phyloP scores from a whole-genome alignment of 331 rosid genomes.

The Stylosanthes scabra region DNA sequence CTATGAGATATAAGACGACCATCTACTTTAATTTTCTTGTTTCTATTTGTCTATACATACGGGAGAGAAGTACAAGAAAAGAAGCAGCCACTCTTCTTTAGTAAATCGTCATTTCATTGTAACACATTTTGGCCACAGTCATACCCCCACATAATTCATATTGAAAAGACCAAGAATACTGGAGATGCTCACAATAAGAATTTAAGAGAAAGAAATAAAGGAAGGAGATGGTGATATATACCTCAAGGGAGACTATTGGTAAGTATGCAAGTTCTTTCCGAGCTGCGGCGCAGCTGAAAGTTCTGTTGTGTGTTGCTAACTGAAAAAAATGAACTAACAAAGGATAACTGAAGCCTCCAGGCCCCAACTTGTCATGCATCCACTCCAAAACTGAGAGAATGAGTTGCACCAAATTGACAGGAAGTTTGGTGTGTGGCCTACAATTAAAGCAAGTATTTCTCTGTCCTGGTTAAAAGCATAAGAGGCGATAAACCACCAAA shows the following conservation, averaged over 20 bases:
- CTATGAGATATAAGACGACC: background rate
- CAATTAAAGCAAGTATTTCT: slow-evolving; percentile 39
- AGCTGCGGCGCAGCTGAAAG: slow-evolving; percentile 73
- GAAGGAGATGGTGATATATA: slow-evolving; percentile 42
- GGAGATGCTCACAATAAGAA: background rate
- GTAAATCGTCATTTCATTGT: slow-evolving; percentile 3
- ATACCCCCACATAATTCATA: slow-evolving; percentile 23
- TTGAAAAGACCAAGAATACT: slow-evolving; percentile 23
- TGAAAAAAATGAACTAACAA: slow-evolving; percentile 57
- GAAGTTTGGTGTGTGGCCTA: slow-evolving; percentile 83
- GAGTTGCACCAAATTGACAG: slow-evolving; percentile 59
- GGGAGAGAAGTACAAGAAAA: slow-evolving; percentile 14
- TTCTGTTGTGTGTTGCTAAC: slow-evolving; percentile 67
- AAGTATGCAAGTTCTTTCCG: slow-evolving; percentile 70
- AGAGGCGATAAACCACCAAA: slow-evolving; percentile 22
- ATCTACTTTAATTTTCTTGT: background rate
- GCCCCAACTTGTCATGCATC: slow-evolving; percentile 58
- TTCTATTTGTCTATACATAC: background rate
- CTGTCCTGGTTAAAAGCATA: slow-evolving; percentile 40
- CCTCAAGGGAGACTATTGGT: slow-evolving; percentile 75
- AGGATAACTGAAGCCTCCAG: slow-evolving; percentile 53
- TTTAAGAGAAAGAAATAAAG: background rate
- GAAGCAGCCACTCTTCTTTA: slow-evolving; percentile 21
- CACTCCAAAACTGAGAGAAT: slow-evolving; percentile 58
- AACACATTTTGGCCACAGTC: slow-evolving; percentile 24